Conservation (phyloP, 2,329 filamentous ascomycete species). For the Neopestalotiopsis sp. region DNA sequence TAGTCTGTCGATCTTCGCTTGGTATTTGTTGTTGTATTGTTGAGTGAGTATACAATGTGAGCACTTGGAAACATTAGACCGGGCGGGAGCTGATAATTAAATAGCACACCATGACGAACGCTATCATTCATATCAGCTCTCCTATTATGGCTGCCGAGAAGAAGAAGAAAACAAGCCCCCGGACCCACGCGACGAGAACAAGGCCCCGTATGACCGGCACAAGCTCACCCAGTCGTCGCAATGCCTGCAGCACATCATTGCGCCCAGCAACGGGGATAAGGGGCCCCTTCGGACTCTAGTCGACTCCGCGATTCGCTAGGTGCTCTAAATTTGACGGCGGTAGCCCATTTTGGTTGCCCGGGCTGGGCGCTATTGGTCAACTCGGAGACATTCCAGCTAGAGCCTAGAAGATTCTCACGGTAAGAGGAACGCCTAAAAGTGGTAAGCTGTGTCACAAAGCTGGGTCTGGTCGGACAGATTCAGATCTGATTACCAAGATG, state of each 20-base stretch:
- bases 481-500: constrained; percentile 11
- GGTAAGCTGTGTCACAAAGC: constrained; percentile 4
- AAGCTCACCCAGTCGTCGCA: neutral
- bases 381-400: constrained; percentile 7
- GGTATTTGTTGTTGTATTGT: neutral
- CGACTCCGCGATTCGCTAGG: neutral
- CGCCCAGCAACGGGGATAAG: constrained; percentile 6
- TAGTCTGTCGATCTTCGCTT: neutral
- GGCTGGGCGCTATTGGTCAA: neutral
- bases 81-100: constrained; percentile 10
- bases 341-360: neutral
- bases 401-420: neutral
- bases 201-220: neutral
- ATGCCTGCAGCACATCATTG: constrained; percentile 12
- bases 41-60: neutral
- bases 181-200: neutral
- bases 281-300: constrained; percentile 1
- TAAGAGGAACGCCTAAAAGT: neutral
- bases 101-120: neutral
- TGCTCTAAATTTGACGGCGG: neutral
- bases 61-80: neutral
- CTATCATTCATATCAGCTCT: neutral
- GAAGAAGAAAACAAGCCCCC: neutral
- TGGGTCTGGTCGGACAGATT: neutral
- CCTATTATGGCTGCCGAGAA: neutral